Base-by-base conservation (phyloP, 257 asterid genomes). In the Solanum clarkiae region DNA sequence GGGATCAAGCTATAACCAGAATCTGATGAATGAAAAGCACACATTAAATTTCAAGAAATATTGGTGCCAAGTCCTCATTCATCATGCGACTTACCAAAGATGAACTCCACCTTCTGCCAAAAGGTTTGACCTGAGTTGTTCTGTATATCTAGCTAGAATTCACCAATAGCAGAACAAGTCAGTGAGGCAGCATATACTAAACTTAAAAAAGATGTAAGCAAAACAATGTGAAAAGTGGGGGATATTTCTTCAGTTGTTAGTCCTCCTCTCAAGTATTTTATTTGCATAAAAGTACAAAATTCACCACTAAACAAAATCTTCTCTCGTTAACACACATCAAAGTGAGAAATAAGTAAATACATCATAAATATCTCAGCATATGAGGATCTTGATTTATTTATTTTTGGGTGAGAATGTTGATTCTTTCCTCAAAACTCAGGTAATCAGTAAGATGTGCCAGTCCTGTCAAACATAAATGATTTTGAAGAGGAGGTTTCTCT, bases 21-120 rank as follows among this genome's bases (percentile, higher is more conserved):
- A 26, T 77, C 63, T 8, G 63, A 51, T 51, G 65, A 77, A 79
- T 79, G 45, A 29, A 79, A 36, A 29, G 83, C 26, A 51, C 15
- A 79, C 8, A 79, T 79, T 51, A 53, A 53, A 53, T 79, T 26
- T 53, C 66, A 5, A 79, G 63, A 77, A 49, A 79, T 53, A 53
- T 8, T 26, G 83, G 65, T 29, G 26, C 66, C 63, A 77, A 51
- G 26, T 47, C 83, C 83, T 56, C 16, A 70, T 26, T 49, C 53
- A 20, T 13, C 53, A 54, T 59, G 44, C 5, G 42, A 57, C 91
- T 91, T 90, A 97, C 99, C 99, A 89, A 97, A 97, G 88, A 92
- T 85, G 79, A 97, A 97, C 90, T 95, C 99, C 75, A 90, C 87
- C 87, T 84, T 90, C 91, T 97, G 98, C 99, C 99, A 97, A 87